Percentiles rank a stretch among this genome's conserved stretches.
Evolutionary conservation across 2,329 filamentous ascomycete genomes (phyloP).

Genomic region (Aspergillus neotritici): DNA sequence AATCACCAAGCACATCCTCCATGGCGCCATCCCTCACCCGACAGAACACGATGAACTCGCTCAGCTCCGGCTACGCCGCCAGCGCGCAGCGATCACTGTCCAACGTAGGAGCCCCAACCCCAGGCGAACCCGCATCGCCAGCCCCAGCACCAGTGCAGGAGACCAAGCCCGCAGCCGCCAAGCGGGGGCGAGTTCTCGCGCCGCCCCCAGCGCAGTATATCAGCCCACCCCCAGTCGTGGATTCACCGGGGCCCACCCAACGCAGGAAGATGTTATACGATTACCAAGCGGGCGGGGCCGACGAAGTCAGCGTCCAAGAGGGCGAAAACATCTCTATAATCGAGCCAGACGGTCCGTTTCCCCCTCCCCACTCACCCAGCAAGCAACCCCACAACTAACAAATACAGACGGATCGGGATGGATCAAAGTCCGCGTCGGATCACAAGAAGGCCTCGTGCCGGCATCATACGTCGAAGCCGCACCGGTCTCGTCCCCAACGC

Average conservation of each 20-base stretch:
- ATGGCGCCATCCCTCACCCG: constrained; percentile 66
- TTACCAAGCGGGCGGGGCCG: constrained; percentile 74
- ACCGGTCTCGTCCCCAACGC: constrained; percentile 42
- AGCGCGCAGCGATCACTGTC: constrained; percentile 72
- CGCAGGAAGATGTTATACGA: constrained; percentile 84
- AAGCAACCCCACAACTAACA: constrained; percentile 10
- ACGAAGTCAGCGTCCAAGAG: constrained; percentile 74
- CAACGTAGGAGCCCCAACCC: constrained; percentile 44
- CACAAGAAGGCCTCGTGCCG: constrained; percentile 77
- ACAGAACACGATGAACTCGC: constrained; percentile 82
- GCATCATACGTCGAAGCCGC: constrained; percentile 73
- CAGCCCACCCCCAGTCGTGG: constrained; percentile 54
- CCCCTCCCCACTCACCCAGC: background rate
- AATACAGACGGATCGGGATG: constrained; percentile 78
- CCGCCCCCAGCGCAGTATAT: constrained; percentile 81
- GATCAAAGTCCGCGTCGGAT: constrained; percentile 71
- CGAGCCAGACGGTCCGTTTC: constrained; percentile 80
- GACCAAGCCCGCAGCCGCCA: constrained; percentile 22
- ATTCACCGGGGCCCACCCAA: constrained; percentile 42
- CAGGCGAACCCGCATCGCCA: constrained; percentile 11
- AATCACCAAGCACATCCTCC: constrained; percentile 36
- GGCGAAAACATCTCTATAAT: constrained; percentile 71
- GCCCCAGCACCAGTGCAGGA: constrained; percentile 15
- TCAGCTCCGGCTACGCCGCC: constrained; percentile 81
- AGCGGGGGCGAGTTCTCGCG: constrained; percentile 72